Evolutionary conservation across 495 filamentous ascomycete genomes (phyloP), one percentile per base, ranked within the genome.

Genomic region (Talaromyces wortmannii): DNA sequence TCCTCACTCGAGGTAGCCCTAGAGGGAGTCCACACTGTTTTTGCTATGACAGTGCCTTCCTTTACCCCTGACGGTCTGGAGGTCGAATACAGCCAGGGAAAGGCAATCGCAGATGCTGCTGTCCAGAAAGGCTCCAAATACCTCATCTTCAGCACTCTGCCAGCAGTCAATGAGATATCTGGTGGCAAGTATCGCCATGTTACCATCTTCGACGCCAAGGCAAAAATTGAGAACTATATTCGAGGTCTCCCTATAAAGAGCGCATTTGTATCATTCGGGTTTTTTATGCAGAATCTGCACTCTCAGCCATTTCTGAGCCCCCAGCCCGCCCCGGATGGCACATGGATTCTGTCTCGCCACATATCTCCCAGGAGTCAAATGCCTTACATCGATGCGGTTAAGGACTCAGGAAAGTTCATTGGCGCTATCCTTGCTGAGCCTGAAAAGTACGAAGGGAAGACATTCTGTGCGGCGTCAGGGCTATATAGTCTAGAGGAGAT

Each of bases 381-480:
- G 1, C 78, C 81, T 3, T 45, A 74, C 23, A 68, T 83, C 51
- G 72, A 80, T 57, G 70, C 69, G 6, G 63, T 55, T 5, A 67
- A 60, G 7, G 78, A 83, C 58, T 70, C 68, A 3, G 81, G 78
- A 0, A 81, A 80, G 55, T 82, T 72, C 56, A 66, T 81, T 13
- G 76, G 71, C 7, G 72, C 80, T 12, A 77, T 80, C 11, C 64
- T 84, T 1, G 71, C 71, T 7, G 65, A 77, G n/a, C 76, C 74
- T 1, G 74, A 75, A 4, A 74, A 75, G 59, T 84, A 74, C 58
- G 67, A 67, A 18, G 78, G 77, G 13, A 74, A 69, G 59, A 70
- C 60, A 5, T 64, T 83, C 50, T 65, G 47, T 36, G 71, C 70
- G 4, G 74, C 78, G 0, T 64, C 60, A 2, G 63, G 45, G 13